Percentiles rank a stretch among this genome's conserved stretches.
Conservation (phyloP, 2,329 filamentous ascomycete species). For the Pseudogymnoascus verrucosus region DNA sequence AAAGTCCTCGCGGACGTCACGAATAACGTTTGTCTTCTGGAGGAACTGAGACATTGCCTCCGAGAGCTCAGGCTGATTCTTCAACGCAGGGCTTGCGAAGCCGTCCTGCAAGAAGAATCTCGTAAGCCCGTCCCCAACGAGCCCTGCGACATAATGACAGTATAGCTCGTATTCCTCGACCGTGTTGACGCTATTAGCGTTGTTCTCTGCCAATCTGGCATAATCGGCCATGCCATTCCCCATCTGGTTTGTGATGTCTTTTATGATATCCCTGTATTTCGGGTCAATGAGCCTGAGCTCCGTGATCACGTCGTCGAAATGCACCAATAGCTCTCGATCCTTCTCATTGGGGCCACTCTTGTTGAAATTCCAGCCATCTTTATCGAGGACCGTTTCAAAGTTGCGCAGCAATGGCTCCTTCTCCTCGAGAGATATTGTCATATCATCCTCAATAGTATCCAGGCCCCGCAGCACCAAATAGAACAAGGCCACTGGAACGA, state of each 20-base stretch:
- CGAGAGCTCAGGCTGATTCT: constrained; percentile 70
- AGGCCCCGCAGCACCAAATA: constrained; percentile 87
- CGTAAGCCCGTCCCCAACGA: constrained; percentile 93
- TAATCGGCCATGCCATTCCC: constrained; percentile 99
- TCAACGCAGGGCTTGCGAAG: constrained; percentile 76
- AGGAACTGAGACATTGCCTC: constrained; percentile 97
- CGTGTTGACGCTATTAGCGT: constrained; percentile 71
- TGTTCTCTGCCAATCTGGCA: constrained; percentile 72
- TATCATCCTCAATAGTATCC: constrained; percentile 98
- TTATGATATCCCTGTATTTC: constrained; percentile 76
- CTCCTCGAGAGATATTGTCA: constrained; percentile 71
- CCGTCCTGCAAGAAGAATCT: constrained; percentile 80
- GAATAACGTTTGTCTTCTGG: constrained; percentile 98
- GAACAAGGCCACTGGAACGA: constrained; percentile 83
- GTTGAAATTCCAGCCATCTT: constrained; percentile 84
- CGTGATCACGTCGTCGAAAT: constrained; percentile 78
- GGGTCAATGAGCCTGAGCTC: constrained; percentile 87
- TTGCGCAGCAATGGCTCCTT: constrained; percentile 82
- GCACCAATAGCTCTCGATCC: constrained; percentile 81
- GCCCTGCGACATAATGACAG: constrained; percentile 95
- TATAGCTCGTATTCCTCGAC: constrained; percentile 90
- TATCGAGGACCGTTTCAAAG: constrained; percentile 70
- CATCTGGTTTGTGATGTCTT: constrained; percentile 90
- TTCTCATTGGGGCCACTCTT: constrained; percentile 88
- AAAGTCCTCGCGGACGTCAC: constrained; percentile 85